These are phyloP conservation scores for Trichoderma guizhouense DNA, from an alignment of 2,329 filamentous ascomycete species.

Conservation along the genomic window DNA sequence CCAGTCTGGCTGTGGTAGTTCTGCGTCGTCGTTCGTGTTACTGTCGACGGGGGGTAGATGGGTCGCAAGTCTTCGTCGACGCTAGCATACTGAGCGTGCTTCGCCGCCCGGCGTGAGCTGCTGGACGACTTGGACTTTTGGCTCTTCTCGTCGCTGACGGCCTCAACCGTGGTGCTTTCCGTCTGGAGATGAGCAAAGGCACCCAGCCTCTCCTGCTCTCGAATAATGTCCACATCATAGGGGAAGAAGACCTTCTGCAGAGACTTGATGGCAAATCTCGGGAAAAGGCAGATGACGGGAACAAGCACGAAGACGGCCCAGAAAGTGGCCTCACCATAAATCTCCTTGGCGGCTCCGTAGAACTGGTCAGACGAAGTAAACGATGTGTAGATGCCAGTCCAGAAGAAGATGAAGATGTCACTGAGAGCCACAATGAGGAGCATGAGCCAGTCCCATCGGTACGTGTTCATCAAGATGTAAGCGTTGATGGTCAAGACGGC, in stretches of 20 bases:
- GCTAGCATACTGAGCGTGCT: conserved; percentile 57
- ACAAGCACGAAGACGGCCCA: conserved; percentile 82
- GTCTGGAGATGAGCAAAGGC: conserved; percentile 68
- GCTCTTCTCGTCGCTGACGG: conserved; percentile 38
- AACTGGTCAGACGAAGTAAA: conserved; percentile 52
- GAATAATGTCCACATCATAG: conserved; percentile 90
- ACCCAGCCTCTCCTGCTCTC: conserved; percentile 82
- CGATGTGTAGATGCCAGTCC: conserved; percentile 81
- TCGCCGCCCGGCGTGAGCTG: conserved; percentile 52
- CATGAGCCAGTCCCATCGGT: conserved; percentile 98
- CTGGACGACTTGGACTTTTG: conserved; percentile 56
- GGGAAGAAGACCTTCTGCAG: conserved; percentile 94
- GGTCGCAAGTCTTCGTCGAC: conserved; percentile 85
- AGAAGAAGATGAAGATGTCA: conserved; percentile 86
- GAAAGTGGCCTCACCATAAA: conserved; percentile 79
- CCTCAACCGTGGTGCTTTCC: conserved; percentile 33
- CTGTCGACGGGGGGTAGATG: conserved; percentile 89
- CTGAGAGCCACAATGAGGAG: conserved; percentile 77
- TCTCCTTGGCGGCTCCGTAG: conserved; percentile 73
- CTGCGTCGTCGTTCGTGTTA: conserved; percentile 69
- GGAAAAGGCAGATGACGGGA: conserved; percentile 77
- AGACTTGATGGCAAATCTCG: conserved; percentile 81
- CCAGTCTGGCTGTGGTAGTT: conserved; percentile 83
- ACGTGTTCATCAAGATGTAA: conserved; percentile 94
- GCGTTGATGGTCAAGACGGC: conserved; percentile 85